Evolutionary conservation across 352 stramenopile genomes (phyloP).

Genomic region (Pythium aristosporum): DNA sequence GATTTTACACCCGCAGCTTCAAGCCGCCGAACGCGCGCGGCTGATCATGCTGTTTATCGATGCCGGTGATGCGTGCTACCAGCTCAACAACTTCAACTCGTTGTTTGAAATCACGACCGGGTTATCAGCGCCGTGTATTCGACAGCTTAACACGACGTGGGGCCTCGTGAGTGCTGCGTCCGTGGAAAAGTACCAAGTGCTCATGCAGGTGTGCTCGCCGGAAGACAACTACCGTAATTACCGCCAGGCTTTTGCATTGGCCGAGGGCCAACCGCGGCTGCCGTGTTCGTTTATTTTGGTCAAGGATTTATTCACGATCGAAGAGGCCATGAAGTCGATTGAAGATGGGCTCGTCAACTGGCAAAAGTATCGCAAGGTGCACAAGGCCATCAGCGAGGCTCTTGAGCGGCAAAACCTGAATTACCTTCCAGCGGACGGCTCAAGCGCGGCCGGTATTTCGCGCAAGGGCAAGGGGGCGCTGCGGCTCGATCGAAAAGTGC

Average conservation of each 20-base stretch:
- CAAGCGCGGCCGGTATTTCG: slow-evolving; percentile 41
- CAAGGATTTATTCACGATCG: slow-evolving; percentile 87
- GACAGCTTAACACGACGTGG: slow-evolving; percentile 84
- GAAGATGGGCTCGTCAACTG: slow-evolving; percentile 85
- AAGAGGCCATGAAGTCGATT: slow-evolving; percentile 83
- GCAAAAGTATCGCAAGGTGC: slow-evolving; percentile 85
- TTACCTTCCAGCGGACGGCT: slow-evolving; percentile 53
- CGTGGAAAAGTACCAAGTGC: slow-evolving; percentile 78
- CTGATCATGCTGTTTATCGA: slow-evolving; percentile 87
- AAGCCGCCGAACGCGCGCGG: slow-evolving; percentile 77
- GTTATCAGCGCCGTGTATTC: slow-evolving; percentile 76
- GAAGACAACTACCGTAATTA: slow-evolving; percentile 89
- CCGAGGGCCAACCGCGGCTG: slow-evolving; percentile 72
- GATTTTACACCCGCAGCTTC: slow-evolving; percentile 82
- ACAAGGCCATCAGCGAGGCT: slow-evolving; percentile 75
- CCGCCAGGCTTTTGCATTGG: slow-evolving; percentile 74
- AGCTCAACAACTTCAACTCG: slow-evolving; percentile 91
- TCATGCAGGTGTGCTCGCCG: slow-evolving; percentile 77
- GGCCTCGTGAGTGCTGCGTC: slow-evolving; percentile 58
- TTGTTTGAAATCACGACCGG: slow-evolving; percentile 82
- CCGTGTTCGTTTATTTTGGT: slow-evolving; percentile 86
- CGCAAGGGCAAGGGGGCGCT: slow-evolving; percentile 76
- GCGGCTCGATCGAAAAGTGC: slow-evolving; percentile 68
- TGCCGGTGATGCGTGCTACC: slow-evolving; percentile 74
- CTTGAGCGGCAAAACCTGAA: slow-evolving; percentile 77